Evolutionary conservation across 192 early-diverging fungal species (phyloP), one percentile per base, ranked within the genome.

Genomic region (Obelidium mucronatum): DNA sequence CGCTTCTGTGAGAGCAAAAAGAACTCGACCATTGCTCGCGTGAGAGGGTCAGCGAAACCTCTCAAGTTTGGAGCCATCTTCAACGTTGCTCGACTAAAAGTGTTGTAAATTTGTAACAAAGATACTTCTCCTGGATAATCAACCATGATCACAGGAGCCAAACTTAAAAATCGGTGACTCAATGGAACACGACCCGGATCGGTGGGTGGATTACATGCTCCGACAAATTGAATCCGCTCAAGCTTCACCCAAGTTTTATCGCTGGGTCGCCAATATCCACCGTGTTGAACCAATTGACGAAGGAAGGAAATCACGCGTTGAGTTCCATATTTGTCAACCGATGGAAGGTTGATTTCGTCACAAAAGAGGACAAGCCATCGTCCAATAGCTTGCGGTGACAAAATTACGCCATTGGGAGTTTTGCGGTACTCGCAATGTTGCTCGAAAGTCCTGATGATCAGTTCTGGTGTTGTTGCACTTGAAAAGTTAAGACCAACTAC

Each of bases 201-300:
- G 0, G 97, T 99, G 0, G 98, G 98, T 73, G 98, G 98, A 77
- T 99, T 99, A 85, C 98, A 99, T 15, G 98, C 98, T 64, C 98
- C 98, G 6, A 99, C 97, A 85, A 99, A 97, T 83, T 99, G 98
- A 73, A 99, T 95, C 37, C 96, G 91, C 86, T 98, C 96, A 42
- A 99, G 82, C 24, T 86, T 83, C n/a, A 99, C 96, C 96, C 96
- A 99, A 34, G 90, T 81, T 70, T 95, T 92, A 80, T 97, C 96
- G 2, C 91, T 81, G 1, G 92, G 91, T 67, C 97, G 89, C 97
- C 97, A 99, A 87, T 93, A 99, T 35, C 98, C 98, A 65, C 93
- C 93, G 76, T 93, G 92, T 80, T 98, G 97, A 6, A 99, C 91
- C 61, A 99, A 81, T 77, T 96, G 95, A 42, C 98, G 90, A 71